Evolutionary conservation across 2,329 filamentous ascomycete genomes (phyloP), one percentile per base, ranked within the genome.

Genomic region (Fusarium euwallaceae): DNA sequence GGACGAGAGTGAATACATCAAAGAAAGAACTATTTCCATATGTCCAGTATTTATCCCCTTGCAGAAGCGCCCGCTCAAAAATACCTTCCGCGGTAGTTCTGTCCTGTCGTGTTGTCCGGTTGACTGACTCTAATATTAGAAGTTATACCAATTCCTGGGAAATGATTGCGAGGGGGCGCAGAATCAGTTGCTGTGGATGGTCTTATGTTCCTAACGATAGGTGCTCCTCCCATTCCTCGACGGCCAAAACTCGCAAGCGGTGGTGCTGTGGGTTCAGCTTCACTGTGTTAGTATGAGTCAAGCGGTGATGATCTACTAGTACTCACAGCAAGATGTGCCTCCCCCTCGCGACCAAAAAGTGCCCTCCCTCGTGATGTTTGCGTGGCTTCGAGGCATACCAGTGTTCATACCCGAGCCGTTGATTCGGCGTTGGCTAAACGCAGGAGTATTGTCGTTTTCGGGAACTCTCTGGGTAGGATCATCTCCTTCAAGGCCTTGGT

Each of bases 101-200:
- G 39, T 11, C 71, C 71, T 43, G 74, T 66, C n/a, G 53, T 22
- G 22, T 71, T 73, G 20, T 62, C 65, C 8, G 80, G 67, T 55
- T 79, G 80, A 39, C 80, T 81, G 32, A 78, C 75, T 58, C 78
- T 82, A 10, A 82, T 67, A 17, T 80, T 81, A 45, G 81, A 80
- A 9, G 77, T 78, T 16, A 82, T 67, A 9, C 81, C 80, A n/a
- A 81, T 66, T 14, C 78, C 76, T 17, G 75, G 24, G 17, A 81
- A 63, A 12, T 70, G 24, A 73, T 72, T 5, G 67, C 63, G 58
- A 81, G 77, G 11, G 27, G 75, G 67, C 12, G 71, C 61, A 22
- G 72, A 75, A 14, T 56, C 37, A 14, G 36, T 65, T 14, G 55
- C 16, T 4, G 32, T 37, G 53, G 66, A 24, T 20, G 73, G 76